Evolutionary conservation across 2,329 filamentous ascomycete genomes (phyloP).

Genomic region (Aspergillus sp.): DNA sequence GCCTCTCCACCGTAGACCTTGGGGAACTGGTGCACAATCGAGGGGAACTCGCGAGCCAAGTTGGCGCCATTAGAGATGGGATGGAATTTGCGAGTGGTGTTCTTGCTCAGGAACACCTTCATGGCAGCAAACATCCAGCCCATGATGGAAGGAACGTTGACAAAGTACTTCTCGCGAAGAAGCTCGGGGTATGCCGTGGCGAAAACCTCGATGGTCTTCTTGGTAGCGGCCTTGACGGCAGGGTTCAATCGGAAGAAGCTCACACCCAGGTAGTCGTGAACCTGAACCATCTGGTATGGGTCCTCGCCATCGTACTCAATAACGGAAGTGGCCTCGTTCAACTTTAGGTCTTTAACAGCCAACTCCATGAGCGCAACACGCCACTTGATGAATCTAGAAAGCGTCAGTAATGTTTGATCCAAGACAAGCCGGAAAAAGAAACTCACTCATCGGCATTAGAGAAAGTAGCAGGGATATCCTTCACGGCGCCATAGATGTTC

Average conservation of each 20-base stretch:
- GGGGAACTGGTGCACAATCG: constrained; percentile 62
- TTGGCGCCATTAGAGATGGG: constrained; percentile 69
- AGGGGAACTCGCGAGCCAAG: constrained; percentile 57
- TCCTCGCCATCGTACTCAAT: constrained; percentile 60
- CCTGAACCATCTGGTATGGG: constrained; percentile 84
- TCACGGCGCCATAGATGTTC: constrained; percentile 89
- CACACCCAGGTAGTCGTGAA: constrained; percentile 88
- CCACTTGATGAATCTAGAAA: constrained; percentile 76
- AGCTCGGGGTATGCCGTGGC: constrained; percentile 83
- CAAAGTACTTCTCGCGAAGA: constrained; percentile 86
- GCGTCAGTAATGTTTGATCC: not conserved
- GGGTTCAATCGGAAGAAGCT: constrained; percentile 81
- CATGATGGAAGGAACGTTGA: constrained; percentile 90
- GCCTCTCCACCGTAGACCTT: constrained; percentile 75
- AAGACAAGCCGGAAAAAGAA: not conserved
- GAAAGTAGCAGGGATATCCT: constrained; percentile 76
- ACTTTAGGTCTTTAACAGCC: constrained; percentile 67
- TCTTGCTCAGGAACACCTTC: constrained; percentile 68
- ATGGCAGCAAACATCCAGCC: constrained; percentile 75
- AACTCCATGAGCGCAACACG: constrained; percentile 87
- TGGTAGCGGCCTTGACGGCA: constrained; percentile 68
- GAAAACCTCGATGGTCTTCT: constrained; percentile 77
- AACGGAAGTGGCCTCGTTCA: constrained; percentile 66
- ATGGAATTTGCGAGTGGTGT: constrained; percentile 75
- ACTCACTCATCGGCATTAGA: constrained; percentile 74